A percentile compares a stretch with the other conserved stretches of the same genome.
These are phyloP conservation scores for Aureoboletus auriporus DNA, from an alignment of 768 basidiomycete species.

Conservation along the genomic window DNA sequence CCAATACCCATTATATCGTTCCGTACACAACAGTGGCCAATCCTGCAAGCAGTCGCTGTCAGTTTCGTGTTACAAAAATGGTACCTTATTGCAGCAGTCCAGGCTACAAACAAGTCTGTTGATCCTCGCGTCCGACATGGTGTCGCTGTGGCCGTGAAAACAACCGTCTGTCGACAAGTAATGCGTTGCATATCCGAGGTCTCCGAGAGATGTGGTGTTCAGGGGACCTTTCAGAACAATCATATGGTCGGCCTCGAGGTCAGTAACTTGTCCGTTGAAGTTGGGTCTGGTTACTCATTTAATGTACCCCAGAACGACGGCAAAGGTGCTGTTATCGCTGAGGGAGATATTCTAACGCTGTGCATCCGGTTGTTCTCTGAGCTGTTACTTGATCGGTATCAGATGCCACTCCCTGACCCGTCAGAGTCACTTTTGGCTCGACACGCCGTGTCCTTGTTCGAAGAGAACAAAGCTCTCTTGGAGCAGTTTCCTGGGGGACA, in stretches of 20 bases:
- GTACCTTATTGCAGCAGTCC: conserved; percentile 35
- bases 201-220: conserved; percentile 64
- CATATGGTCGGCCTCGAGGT: conserved; percentile 56
- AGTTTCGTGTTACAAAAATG: conserved; percentile 49
- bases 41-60: conserved; percentile 49
- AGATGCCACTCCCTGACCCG: conserved; percentile 41
- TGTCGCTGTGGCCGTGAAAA: conserved; percentile 52
- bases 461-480: conserved; percentile 43
- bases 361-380: conserved; percentile 59
- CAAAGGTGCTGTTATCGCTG: conserved; percentile 55
- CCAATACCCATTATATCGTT: conserved; percentile 56
- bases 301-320: conserved; percentile 21
- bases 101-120: conserved; percentile 35
- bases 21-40: conserved; percentile 62
- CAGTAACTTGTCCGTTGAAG: conserved; percentile 7
- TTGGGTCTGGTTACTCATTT: not conserved
- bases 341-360: conserved; percentile 49
- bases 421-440: conserved; percentile 49
- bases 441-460: conserved; percentile 44
- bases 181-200: conserved; percentile 48
- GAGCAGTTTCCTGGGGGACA: conserved; percentile 27
- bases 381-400: conserved; percentile 51
- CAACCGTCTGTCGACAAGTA: conserved; percentile 51
- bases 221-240: conserved; percentile 63
- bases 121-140: conserved; percentile 52